Base-by-base conservation (phyloP, 2,329 filamentous ascomycete genomes). In the Sporothrix luriei region DNA sequence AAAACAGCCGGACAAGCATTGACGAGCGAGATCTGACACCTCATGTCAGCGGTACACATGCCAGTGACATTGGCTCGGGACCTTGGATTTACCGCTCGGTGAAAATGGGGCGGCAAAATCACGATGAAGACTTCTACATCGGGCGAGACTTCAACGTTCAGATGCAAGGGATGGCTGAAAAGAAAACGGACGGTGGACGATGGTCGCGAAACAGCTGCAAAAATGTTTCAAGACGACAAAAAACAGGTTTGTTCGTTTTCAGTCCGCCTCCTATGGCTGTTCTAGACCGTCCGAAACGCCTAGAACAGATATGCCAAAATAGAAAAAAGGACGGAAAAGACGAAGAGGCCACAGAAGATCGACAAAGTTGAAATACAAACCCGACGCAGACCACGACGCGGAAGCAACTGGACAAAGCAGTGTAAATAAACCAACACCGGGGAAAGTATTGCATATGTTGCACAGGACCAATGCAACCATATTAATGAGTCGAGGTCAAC, bases 151-250 rank as follows among this genome's bases (percentile, higher is more conserved):
- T 19, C 29, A 59, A 59, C 55, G 55, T 33, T 59, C 33, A 2
- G 55, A 59, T n/a, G 54, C 54, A 57, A 57, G 54, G 54, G 54
- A 57, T 57, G 29, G 29, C 7, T 9, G 33, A 33, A 57, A 26
- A 38, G 52, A 33, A 57, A 38, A 38, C 14, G 38, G 13, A 52
- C 11, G 21, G 51, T 54, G 54, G 11, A 48, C 19, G 43, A 48
- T 46, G 33, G 5, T 33, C 14, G 24, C 2, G 13, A 21, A 52
- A 52, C 49, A 26, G 24, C 21, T 21, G 49, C 49, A 24, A 21
- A 52, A 14, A 52, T 10, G 33, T 6, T 33, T 33, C 33, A 33
- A 33, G 3, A 33, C 7, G 9, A 33, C 9, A 33, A 33, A 33
- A 33, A 33, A 33, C 33, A 5, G 33, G 33, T 33, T 33, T 33